phyloP scores from a whole-genome alignment of 192 early-diverging fungal genomes.

The Coemansia sp. region DNA sequence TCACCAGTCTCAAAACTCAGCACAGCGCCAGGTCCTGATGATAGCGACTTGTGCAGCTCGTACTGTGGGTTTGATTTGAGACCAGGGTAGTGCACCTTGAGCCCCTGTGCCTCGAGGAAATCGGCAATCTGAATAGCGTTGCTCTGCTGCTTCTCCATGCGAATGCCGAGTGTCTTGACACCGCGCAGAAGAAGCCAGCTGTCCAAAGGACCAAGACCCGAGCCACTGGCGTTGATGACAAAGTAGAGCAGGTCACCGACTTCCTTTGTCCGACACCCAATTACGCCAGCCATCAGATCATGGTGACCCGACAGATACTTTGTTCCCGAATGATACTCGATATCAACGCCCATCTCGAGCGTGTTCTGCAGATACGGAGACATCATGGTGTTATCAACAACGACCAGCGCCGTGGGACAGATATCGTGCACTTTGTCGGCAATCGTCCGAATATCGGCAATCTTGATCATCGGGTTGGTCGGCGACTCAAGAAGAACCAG shows the following conservation, averaged over 20 bases:
- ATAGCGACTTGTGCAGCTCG: constrained; percentile 73
- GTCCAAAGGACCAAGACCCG: constrained; percentile 88
- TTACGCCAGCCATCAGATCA: constrained; percentile 98
- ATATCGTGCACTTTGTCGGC: constrained; percentile 64
- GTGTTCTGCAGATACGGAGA: constrained; percentile 90
- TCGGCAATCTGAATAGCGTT: constrained; percentile 77
- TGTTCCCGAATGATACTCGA: constrained; percentile 94
- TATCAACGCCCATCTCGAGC: constrained; percentile 87
- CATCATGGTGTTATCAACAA: constrained; percentile 99
- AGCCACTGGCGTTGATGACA: constrained; percentile 94
- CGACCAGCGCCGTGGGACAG: constrained; percentile 78
- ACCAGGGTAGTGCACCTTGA: constrained; percentile 90
- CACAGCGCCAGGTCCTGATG: constrained; percentile 88
- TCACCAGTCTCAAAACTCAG: constrained; percentile 93
- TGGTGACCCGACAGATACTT: constrained; percentile 98
- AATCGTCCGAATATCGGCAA: constrained; percentile 84
- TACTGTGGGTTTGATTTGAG: constrained; percentile 79
- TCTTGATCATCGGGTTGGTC: constrained; percentile 95
- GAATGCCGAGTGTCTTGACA: constrained; percentile 92
- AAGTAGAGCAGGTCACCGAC: constrained; percentile 85
- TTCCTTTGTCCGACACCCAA: constrained; percentile 68
- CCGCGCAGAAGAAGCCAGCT: constrained; percentile 91
- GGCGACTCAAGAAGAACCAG: constrained; percentile 93
- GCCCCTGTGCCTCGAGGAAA: constrained; percentile 74
- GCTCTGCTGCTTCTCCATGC: constrained; percentile 92